A percentile compares a stretch with the other conserved stretches of the same genome.
phyloP scores from a whole-genome alignment of 257 asterid species.

The Datura wrightii region DNA sequence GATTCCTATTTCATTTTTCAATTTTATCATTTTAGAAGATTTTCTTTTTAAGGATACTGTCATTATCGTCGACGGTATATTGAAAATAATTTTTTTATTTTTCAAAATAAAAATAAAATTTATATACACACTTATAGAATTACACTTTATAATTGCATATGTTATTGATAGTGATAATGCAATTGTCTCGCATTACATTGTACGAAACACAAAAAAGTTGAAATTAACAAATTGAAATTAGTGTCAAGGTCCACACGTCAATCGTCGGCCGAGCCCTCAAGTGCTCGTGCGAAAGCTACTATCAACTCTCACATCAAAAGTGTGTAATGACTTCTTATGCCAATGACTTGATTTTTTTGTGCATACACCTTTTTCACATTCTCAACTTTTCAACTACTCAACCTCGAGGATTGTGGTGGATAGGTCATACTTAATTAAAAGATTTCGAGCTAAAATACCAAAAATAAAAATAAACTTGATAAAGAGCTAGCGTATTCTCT shows the following conservation, averaged over 20 bases:
- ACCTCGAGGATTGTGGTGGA: not conserved
- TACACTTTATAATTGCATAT: too few relatives aligned
- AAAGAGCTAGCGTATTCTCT: not conserved
- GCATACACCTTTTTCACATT: not conserved
- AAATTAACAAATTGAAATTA: not conserved
- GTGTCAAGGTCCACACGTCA: not conserved
- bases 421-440: not conserved
- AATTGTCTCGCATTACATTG: not conserved
- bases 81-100: too few relatives aligned
- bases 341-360: too few relatives aligned
- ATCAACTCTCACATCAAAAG: too few relatives aligned
- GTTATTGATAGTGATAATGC: too few relatives aligned
- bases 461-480: not conserved
- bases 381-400: not conserved
- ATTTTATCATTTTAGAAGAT: too few relatives aligned
- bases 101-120: too few relatives aligned
- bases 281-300: not conserved
- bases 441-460: fast-evolving
- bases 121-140: too few relatives aligned
- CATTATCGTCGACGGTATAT: too few relatives aligned
- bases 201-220: too few relatives aligned
- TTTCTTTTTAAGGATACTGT: too few relatives aligned
- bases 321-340: not conserved
- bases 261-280: not conserved
- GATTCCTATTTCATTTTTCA: too few relatives aligned